phyloP scores from a whole-genome alignment of 2,329 filamentous ascomycete species.

The Aspergillus persii region DNA sequence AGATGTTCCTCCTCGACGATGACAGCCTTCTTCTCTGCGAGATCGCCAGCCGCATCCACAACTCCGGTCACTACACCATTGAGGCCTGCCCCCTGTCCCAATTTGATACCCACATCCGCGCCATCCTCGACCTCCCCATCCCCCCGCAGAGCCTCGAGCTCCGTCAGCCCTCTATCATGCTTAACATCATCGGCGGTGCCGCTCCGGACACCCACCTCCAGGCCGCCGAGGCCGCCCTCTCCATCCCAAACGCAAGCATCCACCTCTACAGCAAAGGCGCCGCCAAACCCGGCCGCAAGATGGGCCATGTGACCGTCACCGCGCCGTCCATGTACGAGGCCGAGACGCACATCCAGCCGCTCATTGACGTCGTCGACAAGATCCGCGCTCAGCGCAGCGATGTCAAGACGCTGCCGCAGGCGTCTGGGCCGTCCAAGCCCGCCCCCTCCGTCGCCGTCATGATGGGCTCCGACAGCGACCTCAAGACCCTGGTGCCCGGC shows the following conservation, averaged over 20 bases:
- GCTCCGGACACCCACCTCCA: constrained; percentile 61
- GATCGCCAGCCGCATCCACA: constrained; percentile 79
- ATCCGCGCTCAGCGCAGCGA: constrained; percentile 62
- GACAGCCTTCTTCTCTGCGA: constrained; percentile 77
- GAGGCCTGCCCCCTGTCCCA: constrained; percentile 88
- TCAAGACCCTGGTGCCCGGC: constrained; percentile 45
- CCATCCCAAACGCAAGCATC: constrained; percentile 60
- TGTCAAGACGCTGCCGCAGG: constrained; percentile 32
- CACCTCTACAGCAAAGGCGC: constrained; percentile 90
- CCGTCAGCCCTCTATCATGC: constrained; percentile 52
- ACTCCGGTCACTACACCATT: constrained; percentile 93
- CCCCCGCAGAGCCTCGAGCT: constrained; percentile 48
- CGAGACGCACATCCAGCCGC: constrained; percentile 65
- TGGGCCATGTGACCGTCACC: constrained; percentile 87
- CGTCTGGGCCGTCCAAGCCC: constrained; percentile 32
- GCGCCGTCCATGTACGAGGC: constrained; percentile 65
- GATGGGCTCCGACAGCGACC: constrained; percentile 51
- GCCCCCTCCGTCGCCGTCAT: constrained; percentile 44
- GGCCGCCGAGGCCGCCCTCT: constrained; percentile 56
- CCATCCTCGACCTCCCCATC: constrained; percentile 72
- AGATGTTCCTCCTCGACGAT: constrained; percentile 84
- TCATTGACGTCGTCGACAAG: constrained; percentile 73
- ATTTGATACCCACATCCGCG: constrained; percentile 83
- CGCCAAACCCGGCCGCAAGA: constrained; percentile 85
- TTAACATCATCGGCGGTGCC: constrained; percentile 57